A percentile compares a stretch with the other conserved stretches of the same genome.
Conservation (phyloP, 768 basidiomycete species). For the Dentipellis sp. region DNA sequence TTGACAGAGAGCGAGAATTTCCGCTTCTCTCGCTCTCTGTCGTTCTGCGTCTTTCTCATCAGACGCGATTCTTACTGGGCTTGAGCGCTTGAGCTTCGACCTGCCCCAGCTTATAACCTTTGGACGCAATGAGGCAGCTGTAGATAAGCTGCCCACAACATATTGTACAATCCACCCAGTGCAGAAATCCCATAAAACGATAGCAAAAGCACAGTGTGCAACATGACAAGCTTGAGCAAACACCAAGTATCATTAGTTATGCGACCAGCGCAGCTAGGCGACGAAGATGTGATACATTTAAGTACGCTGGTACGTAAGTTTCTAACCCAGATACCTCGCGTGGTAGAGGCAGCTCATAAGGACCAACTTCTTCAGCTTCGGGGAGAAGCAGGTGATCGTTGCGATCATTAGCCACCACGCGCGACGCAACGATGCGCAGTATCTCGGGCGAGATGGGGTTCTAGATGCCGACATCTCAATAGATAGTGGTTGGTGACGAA, state of each 20-base stretch:
- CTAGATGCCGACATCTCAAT: constrained; percentile 27
- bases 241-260: constrained; percentile 25
- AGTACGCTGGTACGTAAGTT: constrained; percentile 90
- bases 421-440: constrained; percentile 88
- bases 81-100: too few species aligned
- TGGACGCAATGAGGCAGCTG: too few species aligned
- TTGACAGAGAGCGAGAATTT: too few species aligned
- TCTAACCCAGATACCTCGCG: constrained; percentile 94
- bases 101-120: too few species aligned
- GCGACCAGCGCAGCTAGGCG: constrained; percentile 82
- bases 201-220: not conserved
- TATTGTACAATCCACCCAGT: too few species aligned
- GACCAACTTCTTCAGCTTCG: constrained; percentile 94
- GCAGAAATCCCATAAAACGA: too few species aligned
- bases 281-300: constrained; percentile 83
- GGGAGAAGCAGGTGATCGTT: constrained; percentile 96
- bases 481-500: not conserved
- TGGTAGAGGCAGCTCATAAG: constrained; percentile 88
- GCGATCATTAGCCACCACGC: constrained; percentile 93
- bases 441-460: constrained; percentile 98
- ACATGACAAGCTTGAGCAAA: constrained; percentile 2
- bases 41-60: too few species aligned
- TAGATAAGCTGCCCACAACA: too few species aligned
- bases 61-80: too few species aligned
- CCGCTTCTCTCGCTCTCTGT: too few species aligned